Percentiles rank a stretch among this genome's conserved stretches.
Conservation (phyloP, 2,329 filamentous ascomycete genomes). For the Xylariaceae sp. region DNA sequence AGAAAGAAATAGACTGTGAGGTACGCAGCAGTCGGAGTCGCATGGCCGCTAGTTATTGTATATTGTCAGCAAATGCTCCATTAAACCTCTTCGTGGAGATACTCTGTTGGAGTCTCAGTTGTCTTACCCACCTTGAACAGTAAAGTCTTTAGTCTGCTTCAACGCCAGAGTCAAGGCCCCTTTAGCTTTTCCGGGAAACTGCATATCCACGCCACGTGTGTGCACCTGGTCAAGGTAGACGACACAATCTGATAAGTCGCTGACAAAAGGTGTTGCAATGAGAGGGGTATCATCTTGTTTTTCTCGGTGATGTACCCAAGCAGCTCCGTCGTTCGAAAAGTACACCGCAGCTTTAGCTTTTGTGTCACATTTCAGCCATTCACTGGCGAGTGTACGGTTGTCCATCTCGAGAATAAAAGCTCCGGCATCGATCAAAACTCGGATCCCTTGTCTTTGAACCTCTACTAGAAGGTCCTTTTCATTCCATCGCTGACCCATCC, state of each 20-base stretch:
- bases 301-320: conserved; percentile 36
- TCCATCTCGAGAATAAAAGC: conserved; percentile 61
- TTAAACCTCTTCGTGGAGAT: too few relatives aligned
- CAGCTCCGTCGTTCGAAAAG: conserved; percentile 42
- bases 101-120: too few relatives aligned
- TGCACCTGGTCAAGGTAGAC: conserved; percentile 57
- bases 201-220: conserved; percentile 56
- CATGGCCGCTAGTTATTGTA: conserved; percentile 65
- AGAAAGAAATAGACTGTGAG: conserved; percentile 52
- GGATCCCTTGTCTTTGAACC: conserved; percentile 21
- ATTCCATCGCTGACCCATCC: conserved; percentile 30
- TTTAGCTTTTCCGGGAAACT: conserved; percentile 40
- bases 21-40: conserved; percentile 53
- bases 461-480: conserved; percentile 41
- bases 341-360: conserved; percentile 44
- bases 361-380: conserved; percentile 42
- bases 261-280: neutral
- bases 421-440: conserved; percentile 58
- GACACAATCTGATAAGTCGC: conserved; percentile 33
- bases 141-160: conserved; percentile 55
- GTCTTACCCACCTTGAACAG: conserved; percentile 56
- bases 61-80: too few relatives aligned
- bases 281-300: conserved; percentile 27
- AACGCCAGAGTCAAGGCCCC: conserved; percentile 54
- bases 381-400: conserved; percentile 43